Evolutionary conservation across 2,329 filamentous ascomycete genomes (phyloP).

Genomic region (Epichloe glyceriae): DNA sequence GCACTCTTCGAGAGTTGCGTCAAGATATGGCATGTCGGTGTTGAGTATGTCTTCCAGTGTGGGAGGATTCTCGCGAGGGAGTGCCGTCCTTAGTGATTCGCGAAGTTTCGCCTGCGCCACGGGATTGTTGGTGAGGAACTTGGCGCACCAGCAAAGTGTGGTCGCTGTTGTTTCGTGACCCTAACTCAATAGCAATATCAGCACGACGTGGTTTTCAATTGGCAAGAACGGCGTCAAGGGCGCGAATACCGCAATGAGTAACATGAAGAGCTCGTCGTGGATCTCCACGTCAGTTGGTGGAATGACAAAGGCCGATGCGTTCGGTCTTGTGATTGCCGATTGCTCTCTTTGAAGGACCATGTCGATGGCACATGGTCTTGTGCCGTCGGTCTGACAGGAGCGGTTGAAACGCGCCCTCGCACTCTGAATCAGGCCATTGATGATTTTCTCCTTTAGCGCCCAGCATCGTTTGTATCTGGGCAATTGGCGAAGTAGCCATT

Average conservation of each 20-base stretch:
- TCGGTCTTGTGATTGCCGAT: neutral
- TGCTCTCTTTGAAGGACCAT: slow-evolving; percentile 3
- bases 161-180: slow-evolving; percentile 14
- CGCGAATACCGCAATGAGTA: slow-evolving; percentile 5
- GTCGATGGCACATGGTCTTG: slow-evolving; percentile 4
- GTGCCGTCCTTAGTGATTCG: slow-evolving; percentile 8
- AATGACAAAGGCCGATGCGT: neutral
- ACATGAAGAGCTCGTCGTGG: slow-evolving; percentile 12
- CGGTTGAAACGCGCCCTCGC: neutral
- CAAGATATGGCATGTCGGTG: slow-evolving; percentile 1
- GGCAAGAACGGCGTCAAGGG: no score
- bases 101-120: slow-evolving; percentile 11
- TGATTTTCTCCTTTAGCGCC: neutral
- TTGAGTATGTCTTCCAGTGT: neutral
- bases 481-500: neutral
- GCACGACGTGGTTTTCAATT: neutral
- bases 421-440: neutral
- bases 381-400: neutral
- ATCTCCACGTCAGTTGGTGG: slow-evolving; percentile 8
- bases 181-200: neutral
- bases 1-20: slow-evolving; percentile 1
- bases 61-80: neutral
- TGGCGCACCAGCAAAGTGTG: slow-evolving; percentile 11
- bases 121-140: slow-evolving; percentile 10
- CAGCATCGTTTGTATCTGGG: neutral